Evolutionary conservation across 768 basidiomycete species (phyloP), one percentile per base, ranked within the genome.

Genomic region (Lyophyllum decastes): DNA sequence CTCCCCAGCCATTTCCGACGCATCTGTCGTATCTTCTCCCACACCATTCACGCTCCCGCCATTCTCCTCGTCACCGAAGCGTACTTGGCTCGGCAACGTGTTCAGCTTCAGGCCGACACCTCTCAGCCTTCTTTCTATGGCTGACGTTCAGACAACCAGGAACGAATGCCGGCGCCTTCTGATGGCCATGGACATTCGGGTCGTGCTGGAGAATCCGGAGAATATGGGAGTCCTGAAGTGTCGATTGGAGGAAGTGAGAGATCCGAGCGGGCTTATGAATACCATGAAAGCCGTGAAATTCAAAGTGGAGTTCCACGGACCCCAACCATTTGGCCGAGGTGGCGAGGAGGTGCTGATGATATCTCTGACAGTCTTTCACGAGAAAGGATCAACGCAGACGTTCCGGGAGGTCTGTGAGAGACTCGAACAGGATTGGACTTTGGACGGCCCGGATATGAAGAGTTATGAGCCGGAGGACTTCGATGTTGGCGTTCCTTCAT

Each of bases 51-150:
- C 56, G 6, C 78, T 44, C 72, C 38, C 82, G 26, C 76, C 78
- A 54, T 73, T 73, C 54, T 72, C 70, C 54, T 66, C 72, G 21
- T 74, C 75, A 25, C 82, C 84, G 17, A 87, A 82, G 73, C 83
- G 84, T 60, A 83, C 81, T 50, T 98, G 95, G 96, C 84, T 99
- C 60, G 86, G 86, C 44, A 90, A 87, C 65, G 82, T 97, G 41
- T 95, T 98, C 82, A 90, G 85, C 68, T 88, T 93, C 76, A 92
- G 89, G 66, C 86, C 91, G 0, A 75, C 84, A 27, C 78, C 73
- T 27, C 84, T 83, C 56, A 72, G 64, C 35, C 76, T 95, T 11
- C 70, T 83, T 43, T 92, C 89, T 4, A 71, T 78, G 14, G 78
- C 81, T 54, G 84, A 87, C 57, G 71, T 79, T 11, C 78, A 84